phyloP scores from a whole-genome alignment of 2,329 filamentous ascomycete genomes.

The Neospermospora avenae region DNA sequence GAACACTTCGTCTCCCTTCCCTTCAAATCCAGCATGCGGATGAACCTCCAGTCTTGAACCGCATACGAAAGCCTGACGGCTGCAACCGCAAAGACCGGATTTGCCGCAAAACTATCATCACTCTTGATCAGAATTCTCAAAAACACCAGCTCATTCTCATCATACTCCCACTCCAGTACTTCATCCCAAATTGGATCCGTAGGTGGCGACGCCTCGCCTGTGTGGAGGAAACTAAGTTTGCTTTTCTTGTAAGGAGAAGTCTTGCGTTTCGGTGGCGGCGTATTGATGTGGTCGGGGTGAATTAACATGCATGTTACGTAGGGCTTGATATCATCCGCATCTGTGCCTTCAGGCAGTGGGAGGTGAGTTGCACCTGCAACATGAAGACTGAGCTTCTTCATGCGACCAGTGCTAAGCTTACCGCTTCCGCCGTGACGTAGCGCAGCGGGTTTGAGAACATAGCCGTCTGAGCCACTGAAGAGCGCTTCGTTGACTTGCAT shows the following conservation, averaged over 20 bases:
- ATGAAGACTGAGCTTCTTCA: constrained; percentile 52
- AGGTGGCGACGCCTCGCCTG: constrained; percentile 54
- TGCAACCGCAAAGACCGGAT: constrained; percentile 59
- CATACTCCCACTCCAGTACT: constrained; percentile 63
- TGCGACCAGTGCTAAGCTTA: constrained; percentile 42
- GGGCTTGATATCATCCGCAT: constrained; percentile 54
- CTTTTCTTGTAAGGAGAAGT: constrained; percentile 59
- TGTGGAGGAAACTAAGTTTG: constrained; percentile 54
- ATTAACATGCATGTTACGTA: constrained; percentile 65
- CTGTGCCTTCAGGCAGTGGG: constrained; percentile 49
- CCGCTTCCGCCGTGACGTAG: constrained; percentile 55
- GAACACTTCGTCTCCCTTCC: constrained; percentile 62
- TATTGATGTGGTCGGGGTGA: constrained; percentile 51
- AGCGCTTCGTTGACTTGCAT: constrained; percentile 68
- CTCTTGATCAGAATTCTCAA: constrained; percentile 64
- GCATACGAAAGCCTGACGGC: constrained; percentile 59
- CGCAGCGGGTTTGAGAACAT: constrained; percentile 60
- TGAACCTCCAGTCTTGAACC: constrained; percentile 57
- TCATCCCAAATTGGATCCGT: constrained; percentile 67
- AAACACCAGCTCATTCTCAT: constrained; percentile 64
- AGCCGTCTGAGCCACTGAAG: constrained; percentile 62
- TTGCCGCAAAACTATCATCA: constrained; percentile 59
- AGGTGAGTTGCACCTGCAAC: constrained; percentile 62
- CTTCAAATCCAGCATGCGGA: constrained; percentile 62
- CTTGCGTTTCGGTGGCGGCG: constrained; percentile 56